Evolutionary conservation across 495 filamentous ascomycete genomes (phyloP), one percentile per base, ranked within the genome.

Genomic region (Penicillium angulare): DNA sequence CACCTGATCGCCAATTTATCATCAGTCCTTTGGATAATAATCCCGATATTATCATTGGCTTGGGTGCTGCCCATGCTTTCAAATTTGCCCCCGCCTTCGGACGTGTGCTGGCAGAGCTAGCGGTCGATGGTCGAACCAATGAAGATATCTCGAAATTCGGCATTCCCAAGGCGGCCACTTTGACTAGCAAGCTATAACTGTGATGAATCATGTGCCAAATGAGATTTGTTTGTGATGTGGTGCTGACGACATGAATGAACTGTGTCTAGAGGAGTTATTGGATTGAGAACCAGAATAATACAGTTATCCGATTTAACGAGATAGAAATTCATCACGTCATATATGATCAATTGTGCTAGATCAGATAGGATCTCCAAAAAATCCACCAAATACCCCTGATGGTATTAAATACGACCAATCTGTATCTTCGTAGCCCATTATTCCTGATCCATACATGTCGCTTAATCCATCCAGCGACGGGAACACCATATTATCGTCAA

Each of bases 81-180:
- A 66, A 66, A 17, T 66, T 66, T 49, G 61, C 60, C 0, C 63
- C 63, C 23, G 63, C 63, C 1, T 64, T 66, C 47, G 64, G 64
- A 3, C 55, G 64, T 26, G 61, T 53, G 9, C 35, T 67, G 7
- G 64, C 64, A 2, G 64, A 67, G 47, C 34, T 67, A 31, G 64
- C 64, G 0, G 49, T 64, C 31, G 64, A 67, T 58, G 64, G 64
- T 9, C 39, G 45, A 40, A 67, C 58, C 0, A 48, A 47, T 10
- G 64, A 67, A 42, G 64, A 67, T 50, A 57, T 67, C 24, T 67
- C 64, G 13, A 59, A 62, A 29, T 67, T 18, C n/a, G 45, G 45
- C 0, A 48, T 48, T 16, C 45, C 45, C 15, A 26, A 27, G 45
- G 34, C 21, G 26, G 45, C 45, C n/a, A 48, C 45, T 16, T 13